Evolutionary conservation across 2,329 filamentous ascomycete species (phyloP).

Genomic region (Aspergillus tanneri): DNA sequence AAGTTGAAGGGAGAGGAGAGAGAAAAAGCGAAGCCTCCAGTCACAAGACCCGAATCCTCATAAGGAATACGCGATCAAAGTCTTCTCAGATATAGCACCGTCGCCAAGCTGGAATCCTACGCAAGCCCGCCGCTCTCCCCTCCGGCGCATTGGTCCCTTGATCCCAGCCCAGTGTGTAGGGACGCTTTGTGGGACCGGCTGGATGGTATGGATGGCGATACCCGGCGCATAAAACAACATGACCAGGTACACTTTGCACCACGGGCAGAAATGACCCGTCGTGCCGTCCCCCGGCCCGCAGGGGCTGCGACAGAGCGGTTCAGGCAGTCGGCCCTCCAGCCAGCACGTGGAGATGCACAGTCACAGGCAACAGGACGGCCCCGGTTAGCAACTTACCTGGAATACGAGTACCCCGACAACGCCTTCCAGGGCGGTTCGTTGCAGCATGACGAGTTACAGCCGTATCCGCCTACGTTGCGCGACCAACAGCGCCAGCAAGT

Average conservation of each 20-base stretch:
- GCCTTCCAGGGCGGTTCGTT: slow-evolving; percentile 47
- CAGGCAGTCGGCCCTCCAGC: slow-evolving; percentile 31
- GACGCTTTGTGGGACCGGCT: slow-evolving; percentile 53
- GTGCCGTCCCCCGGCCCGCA: slow-evolving; percentile 53
- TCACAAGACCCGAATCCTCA: background rate
- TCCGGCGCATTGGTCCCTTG: slow-evolving; percentile 59
- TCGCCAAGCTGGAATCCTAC: slow-evolving; percentile 65
- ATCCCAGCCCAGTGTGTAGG: slow-evolving; percentile 59
- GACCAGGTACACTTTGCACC: slow-evolving; percentile 65
- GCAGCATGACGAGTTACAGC: slow-evolving; percentile 55
- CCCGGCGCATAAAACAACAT: slow-evolving; percentile 71
- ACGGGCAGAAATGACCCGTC: slow-evolving; percentile 46
- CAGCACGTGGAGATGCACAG: slow-evolving; percentile 38
- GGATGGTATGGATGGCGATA: slow-evolving; percentile 76
- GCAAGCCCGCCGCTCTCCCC: slow-evolving; percentile 63
- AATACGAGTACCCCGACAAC: slow-evolving; percentile 60
- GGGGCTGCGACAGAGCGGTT: slow-evolving; percentile 47
- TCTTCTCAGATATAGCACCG: background rate
- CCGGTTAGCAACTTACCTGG: slow-evolving; percentile 41
- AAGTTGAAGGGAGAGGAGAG: background rate
- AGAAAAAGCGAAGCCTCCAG: background rate
- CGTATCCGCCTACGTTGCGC: slow-evolving; percentile 66
- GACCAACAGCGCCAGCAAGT: slow-evolving; percentile 23
- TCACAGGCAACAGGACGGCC: slow-evolving; percentile 38
- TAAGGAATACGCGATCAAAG: background rate